These are phyloP conservation scores for Phytophthora meadii DNA, from an alignment of 352 stramenopile genomes.

Conservation along the genomic window DNA sequence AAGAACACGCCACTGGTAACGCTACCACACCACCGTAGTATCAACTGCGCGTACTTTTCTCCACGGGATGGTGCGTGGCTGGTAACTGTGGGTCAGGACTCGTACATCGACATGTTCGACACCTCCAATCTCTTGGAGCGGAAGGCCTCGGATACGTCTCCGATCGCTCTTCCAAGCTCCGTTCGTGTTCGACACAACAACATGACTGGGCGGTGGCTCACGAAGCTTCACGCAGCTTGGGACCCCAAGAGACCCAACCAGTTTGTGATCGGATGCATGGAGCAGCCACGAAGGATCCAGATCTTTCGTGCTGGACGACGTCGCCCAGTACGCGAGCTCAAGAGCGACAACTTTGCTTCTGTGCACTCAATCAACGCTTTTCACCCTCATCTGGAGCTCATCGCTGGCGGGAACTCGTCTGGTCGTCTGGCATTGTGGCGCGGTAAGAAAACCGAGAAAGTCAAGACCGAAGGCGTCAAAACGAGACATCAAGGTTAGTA, in stretches of 20 bases:
- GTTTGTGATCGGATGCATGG: constrained; percentile 86
- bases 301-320: constrained; percentile 78
- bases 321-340: constrained; percentile 76
- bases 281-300: constrained; percentile 81
- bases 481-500: neutral
- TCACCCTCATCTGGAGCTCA: constrained; percentile 73
- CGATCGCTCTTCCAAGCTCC: constrained; percentile 49
- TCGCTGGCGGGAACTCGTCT: constrained; percentile 83
- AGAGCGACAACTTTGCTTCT: constrained; percentile 73
- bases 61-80: constrained; percentile 64
- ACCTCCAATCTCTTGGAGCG: constrained; percentile 45
- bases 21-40: constrained; percentile 74
- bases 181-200: constrained; percentile 80
- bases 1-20: constrained; percentile 57
- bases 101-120: constrained; percentile 81
- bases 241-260: constrained; percentile 75
- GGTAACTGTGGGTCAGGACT: constrained; percentile 85
- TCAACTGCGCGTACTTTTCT: constrained; percentile 91
- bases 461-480: constrained; percentile 20
- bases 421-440: constrained; percentile 72
- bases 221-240: constrained; percentile 85
- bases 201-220: constrained; percentile 86
- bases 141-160: constrained; percentile 39
- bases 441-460: constrained; percentile 32
- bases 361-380: constrained; percentile 91